Base-by-base conservation (phyloP, 441 rosid species). In the Arabidopsis lyrata region DNA sequence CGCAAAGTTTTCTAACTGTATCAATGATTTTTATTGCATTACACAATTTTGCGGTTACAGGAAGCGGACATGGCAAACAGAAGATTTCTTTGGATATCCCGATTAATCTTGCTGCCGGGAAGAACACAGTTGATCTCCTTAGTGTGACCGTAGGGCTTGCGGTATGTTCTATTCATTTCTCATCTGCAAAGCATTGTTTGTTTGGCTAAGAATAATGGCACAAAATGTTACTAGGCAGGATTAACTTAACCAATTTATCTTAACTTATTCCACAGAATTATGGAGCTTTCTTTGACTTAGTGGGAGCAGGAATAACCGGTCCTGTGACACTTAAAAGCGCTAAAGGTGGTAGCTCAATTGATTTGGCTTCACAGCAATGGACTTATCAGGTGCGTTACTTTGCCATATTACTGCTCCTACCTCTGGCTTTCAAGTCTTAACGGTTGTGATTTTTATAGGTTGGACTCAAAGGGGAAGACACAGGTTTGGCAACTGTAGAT, bases 101-200 rank as follows among this genome's bases (percentile, higher is more conserved):
- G 2, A 35, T 90, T 70, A 78, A 83, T 22, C 83, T 92, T 27
- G 80, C 55, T 35, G 49, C 87, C 24, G 98, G 97, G 66, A 90
- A 84, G 81, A 92, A 95, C 86, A 83, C 82, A 58, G 77, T 92
- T 6, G 97, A 92, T 81, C 91, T 95, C 70, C 84, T 95, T 68
- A 86, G 99, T 83, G 78, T 92, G 78, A 92, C 99, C 2, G 98
- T 93, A 22, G 99, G 99, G 77, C 99, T 95, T 76, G 90, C 86
- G 93, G 97, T 95, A 66, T 2, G 77, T 59, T 66, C 75, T 53
- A 44, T 72, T 53, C 16, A 24, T 49, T 76, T 60, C 18, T 53
- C 32, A 56, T 35, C 58, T 69, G 9, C 66, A 16, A 32, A 31
- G 35, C 22, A 62, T 12, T 58, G n/a, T 58, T 70, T 47, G 44